phyloP scores from a whole-genome alignment of 306 rosid genomes.

The Albizia julibrissin region DNA sequence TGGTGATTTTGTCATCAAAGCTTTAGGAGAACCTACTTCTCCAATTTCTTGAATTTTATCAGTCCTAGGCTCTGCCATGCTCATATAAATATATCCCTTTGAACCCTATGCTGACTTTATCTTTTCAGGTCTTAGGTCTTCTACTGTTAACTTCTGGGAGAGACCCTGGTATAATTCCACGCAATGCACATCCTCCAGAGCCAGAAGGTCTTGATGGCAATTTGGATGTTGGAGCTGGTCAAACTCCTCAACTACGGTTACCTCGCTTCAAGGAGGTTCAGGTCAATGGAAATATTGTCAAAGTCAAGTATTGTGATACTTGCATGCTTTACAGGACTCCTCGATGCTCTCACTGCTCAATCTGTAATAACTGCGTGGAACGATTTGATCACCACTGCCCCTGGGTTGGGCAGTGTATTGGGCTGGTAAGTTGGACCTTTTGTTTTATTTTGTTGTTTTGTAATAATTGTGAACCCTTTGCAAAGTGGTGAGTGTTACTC shows the following conservation, averaged over 20 bases:
- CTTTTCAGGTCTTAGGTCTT: constrained; percentile 74
- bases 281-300: constrained; percentile 73
- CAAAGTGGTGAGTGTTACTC: not conserved
- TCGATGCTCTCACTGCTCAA: constrained; percentile 98
- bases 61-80: not conserved
- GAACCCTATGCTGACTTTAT: constrained; percentile 20
- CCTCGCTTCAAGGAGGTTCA: constrained; percentile 92
- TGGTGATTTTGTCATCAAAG: constrained; percentile 18
- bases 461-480: not conserved
- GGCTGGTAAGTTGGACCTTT: constrained; percentile 65
- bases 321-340: constrained; percentile 99
- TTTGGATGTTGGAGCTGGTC: constrained; percentile 74
- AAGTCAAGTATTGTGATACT: constrained; percentile 94
- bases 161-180: constrained; percentile 99
- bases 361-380: constrained; percentile 96
- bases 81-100: not conserved
- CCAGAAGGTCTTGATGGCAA: constrained; percentile 80
- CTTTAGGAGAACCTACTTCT: not conserved
- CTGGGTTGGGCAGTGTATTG: constrained; percentile 99
- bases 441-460: not conserved
- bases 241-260: constrained; percentile 88
- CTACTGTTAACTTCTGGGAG: constrained; percentile 90
- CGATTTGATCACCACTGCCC: constrained; percentile 99
- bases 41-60: constrained; percentile 6
- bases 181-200: constrained; percentile 95